Conservation (phyloP, 225 moss, liverwort and hornwort genomes). For the Pseudisothecium myosuroides region DNA sequence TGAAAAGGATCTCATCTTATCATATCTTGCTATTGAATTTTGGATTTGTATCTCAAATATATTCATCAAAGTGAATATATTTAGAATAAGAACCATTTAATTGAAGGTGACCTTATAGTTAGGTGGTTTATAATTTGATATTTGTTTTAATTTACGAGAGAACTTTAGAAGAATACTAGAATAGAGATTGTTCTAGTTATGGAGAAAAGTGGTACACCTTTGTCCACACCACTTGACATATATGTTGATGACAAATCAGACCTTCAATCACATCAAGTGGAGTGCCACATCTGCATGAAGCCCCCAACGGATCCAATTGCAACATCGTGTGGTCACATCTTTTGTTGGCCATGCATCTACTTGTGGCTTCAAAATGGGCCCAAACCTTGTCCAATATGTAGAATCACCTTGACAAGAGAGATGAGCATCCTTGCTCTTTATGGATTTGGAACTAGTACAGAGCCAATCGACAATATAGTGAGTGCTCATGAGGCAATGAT, state of each 20-base stretch:
- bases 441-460: too few species aligned
- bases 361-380: background rate
- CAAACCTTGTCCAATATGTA: background rate
- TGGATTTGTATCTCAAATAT: background rate
- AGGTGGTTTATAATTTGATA: background rate
- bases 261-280: background rate
- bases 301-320: background rate
- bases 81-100: background rate
- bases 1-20: background rate
- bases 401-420: background rate
- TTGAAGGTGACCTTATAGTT: background rate
- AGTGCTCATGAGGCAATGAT: fast-evolving
- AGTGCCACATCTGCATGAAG: background rate
- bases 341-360: background rate
- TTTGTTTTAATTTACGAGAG: background rate
- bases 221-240: background rate
- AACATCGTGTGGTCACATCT: background rate
- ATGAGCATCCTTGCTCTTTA: background rate
- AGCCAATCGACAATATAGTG: too few species aligned
- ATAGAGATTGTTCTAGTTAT: background rate
- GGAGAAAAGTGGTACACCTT: too few species aligned
- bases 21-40: background rate
- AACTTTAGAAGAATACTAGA: background rate
- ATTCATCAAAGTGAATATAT: background rate
- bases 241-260: background rate